Percentiles rank a stretch among this genome's conserved stretches.
phyloP scores from a whole-genome alignment of 495 filamentous ascomycete species.

The Bacidia gigantensis region DNA sequence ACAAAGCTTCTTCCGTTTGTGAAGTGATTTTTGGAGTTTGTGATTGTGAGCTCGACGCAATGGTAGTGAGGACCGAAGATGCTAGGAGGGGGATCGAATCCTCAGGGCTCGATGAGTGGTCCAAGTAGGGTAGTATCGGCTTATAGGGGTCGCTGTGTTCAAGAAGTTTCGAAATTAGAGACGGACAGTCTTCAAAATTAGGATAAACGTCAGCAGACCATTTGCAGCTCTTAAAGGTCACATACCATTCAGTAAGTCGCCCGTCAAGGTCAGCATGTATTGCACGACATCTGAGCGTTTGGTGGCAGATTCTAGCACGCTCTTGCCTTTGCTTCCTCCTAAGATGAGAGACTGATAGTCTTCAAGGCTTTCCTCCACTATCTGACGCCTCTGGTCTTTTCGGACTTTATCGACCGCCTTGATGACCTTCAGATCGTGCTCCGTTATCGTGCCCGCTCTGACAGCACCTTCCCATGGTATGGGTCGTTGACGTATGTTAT shows the following conservation, averaged over 20 bases:
- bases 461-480: constrained; percentile 98
- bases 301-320: constrained; percentile 67
- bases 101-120: constrained; percentile 64
- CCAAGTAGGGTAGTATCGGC: constrained; percentile 74
- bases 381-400: constrained; percentile 70
- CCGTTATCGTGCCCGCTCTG: constrained; percentile 83
- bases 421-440: constrained; percentile 89
- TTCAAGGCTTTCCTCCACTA: constrained; percentile 62
- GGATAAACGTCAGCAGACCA: constrained; percentile 12
- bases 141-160: constrained; percentile 66
- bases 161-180: constrained; percentile 58
- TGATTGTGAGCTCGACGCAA: constrained; percentile 59
- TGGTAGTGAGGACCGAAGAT: constrained; percentile 69
- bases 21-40: constrained; percentile 37
- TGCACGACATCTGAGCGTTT: constrained; percentile 80
- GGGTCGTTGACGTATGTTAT: constrained; percentile 83
- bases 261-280: constrained; percentile 81
- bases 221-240: no score
- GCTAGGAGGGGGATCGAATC: constrained; percentile 81
- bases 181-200: constrained; percentile 66
- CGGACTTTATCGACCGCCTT: constrained; percentile 94
- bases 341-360: constrained; percentile 70
- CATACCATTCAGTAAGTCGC: constrained; percentile 75
- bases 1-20: constrained; percentile 61
- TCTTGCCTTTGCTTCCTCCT: constrained; percentile 53